Evolutionary conservation across 805 yeast genomes (phyloP), one percentile per base, ranked within the genome.

Genomic region (Barnettozyma californica): DNA sequence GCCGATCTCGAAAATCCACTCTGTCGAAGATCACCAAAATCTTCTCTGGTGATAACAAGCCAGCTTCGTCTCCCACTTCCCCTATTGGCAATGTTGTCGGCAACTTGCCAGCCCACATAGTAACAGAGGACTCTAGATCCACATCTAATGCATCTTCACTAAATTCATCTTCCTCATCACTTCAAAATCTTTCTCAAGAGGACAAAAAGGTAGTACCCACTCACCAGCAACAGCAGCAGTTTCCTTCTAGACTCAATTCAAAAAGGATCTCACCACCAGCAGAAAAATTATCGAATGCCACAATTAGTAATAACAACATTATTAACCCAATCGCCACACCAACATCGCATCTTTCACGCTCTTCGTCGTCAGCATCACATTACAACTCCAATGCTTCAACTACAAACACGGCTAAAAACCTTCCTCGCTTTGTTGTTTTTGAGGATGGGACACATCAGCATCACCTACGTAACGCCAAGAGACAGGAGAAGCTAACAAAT

Each of bases 401-500:
- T 10, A 21, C 38, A 9, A 23, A 18, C 27, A 21, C 41, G 2
- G 18, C 16, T 21, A 58, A 55, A 38, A 45, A 53, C 43, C 40
- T 40, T 5, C 53, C 58, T 10, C 60, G 91, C 39, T 83, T 83
- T 60, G 57, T 69, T 19, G 67, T 82, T 60, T 68, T 70, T 44
- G 88, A 82, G 43, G 84, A 83, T 55, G 95, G 95, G 5, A 53
- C 68, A 11, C 99, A 92, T 65, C 87, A 79, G 59, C 99, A 92
- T 66, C 81, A 80, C 62, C 71, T 92, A 51, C 76, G 80, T 50
- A 82, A 84, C 40, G 83, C 92, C 8, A 84, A 81, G 62, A 72
- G 95, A 56, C 92, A 86, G 64, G 95, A 86, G 60, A 86, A 85
- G 56, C 64, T 86, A 34, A 75, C 83, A 8, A 80, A 80, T 51